Evolutionary conservation across 805 yeast species (phyloP), one percentile per base, ranked within the genome.

Genomic region (Pichia cabralensis): DNA sequence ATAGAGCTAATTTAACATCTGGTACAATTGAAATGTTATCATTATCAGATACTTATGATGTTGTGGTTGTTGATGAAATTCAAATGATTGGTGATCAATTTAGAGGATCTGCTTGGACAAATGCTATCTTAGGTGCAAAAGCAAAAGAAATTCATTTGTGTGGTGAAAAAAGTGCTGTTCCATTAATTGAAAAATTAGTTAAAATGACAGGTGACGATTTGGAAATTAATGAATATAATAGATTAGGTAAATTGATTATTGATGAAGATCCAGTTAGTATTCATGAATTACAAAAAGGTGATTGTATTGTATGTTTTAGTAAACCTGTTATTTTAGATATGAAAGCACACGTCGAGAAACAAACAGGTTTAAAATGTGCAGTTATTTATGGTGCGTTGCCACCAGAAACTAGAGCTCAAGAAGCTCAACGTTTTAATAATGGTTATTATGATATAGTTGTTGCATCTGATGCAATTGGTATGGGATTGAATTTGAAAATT

Each of bases 381-480:
- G 86, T 92, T 2, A 78, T 92, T 21, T 92, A 92, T 52, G 99
- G 99, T 16, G 88, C 95, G 0, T 62, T 92, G 28, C 99, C 99
- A 0, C 95, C 97, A 1, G 97, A 92, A 52, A 84, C 89, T 0
- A 70, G 99, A 45, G 74, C 85, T 3, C 74, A 74, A 44, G 96
- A 92, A 50, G 95, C 96, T 0, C 55, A 62, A 20, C 64, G 71
- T 30, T 92, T 92, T 56, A 92, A 92, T 51, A 60, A 52, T n/a
- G 89, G 94, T 2, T 69, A 70, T 23, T 80, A 74, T 42, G 92
- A 88, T 48, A 68, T 82, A n/a, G 62, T 92, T 25, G 82, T 92
- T 6, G 97, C 98, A 1, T 82, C 95, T 3, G 97, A 92, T 61
- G 98, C 98, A 0, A 76, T 92, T 42, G 98, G 98, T 2, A 89